Conservation (phyloP, 192 early-diverging fungal species). For the Gonapodya prolifera region DNA sequence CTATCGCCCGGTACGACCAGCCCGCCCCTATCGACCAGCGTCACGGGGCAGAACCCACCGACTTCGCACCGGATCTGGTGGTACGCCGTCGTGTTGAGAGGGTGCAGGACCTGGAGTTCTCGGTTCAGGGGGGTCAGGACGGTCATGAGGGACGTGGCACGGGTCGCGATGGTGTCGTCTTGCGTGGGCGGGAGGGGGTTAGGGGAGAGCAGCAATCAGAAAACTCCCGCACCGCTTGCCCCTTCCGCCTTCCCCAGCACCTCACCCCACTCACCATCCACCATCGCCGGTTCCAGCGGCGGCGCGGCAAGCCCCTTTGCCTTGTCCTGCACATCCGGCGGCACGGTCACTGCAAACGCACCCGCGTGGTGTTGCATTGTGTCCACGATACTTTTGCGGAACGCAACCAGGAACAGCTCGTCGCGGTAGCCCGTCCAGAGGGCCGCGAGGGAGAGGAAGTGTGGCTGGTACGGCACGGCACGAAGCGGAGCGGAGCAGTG, state of each 20-base stretch:
- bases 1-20: slow-evolving; percentile 38
- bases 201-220: no score
- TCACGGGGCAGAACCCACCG: slow-evolving; percentile 41
- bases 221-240: no score
- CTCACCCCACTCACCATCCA: neutral
- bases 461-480: slow-evolving; percentile 23
- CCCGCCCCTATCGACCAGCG: slow-evolving; percentile 28
- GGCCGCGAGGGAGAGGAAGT: slow-evolving; percentile 35
- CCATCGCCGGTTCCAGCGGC: neutral
- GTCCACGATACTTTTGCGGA: slow-evolving; percentile 34
- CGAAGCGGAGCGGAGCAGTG: slow-evolving; percentile 2
- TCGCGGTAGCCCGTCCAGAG: slow-evolving; percentile 37
- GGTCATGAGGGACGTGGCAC: slow-evolving; percentile 29
- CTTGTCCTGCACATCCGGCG: neutral
- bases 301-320: neutral
- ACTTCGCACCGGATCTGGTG: slow-evolving; percentile 38
- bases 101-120: slow-evolving; percentile 39
- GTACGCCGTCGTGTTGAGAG: slow-evolving; percentile 44
- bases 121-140: slow-evolving; percentile 29
- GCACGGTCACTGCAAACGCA: neutral
- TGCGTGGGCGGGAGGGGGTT: slow-evolving; percentile 21
- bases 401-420: slow-evolving; percentile 37
- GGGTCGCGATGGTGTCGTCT: slow-evolving; percentile 21
- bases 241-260: no score
- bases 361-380: slow-evolving; percentile 15